A percentile compares a stretch with the other conserved stretches of the same genome.
Evolutionary conservation across 345 rosid genomes (phyloP).

Genomic region (Psidium guajava): DNA sequence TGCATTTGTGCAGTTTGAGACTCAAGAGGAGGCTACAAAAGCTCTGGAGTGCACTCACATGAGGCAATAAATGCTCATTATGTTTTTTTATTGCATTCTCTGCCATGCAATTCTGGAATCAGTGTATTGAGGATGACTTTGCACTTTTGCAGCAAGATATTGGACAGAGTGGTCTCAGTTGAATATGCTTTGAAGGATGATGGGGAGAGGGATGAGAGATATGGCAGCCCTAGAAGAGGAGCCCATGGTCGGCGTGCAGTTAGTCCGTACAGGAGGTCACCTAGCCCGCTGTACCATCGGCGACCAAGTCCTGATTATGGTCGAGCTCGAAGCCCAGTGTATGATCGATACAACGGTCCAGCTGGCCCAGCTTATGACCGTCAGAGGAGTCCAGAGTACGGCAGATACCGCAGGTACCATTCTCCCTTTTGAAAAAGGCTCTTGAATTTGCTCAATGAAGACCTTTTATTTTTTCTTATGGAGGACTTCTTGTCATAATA

Average conservation of each 20-base stretch:
- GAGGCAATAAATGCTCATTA: conserved; percentile 27
- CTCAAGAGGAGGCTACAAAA: conserved; percentile 78
- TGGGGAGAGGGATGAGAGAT: conserved; percentile 51
- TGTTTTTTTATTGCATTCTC: not conserved
- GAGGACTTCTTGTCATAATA: not conserved
- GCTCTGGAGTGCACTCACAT: conserved; percentile 68
- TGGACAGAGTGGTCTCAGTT: conserved; percentile 75
- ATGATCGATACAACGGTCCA: conserved; percentile 56
- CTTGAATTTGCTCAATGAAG: not conserved
- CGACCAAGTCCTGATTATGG: conserved; percentile 83
- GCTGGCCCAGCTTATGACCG: conserved; percentile 37
- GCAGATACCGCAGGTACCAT: conserved; percentile 58
- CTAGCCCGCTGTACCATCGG: conserved; percentile 54
- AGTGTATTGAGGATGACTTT: not conserved
- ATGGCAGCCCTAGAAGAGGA: conserved; percentile 60
- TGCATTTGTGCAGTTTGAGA: conserved; percentile 76
- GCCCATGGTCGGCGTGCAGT: conserved; percentile 18
- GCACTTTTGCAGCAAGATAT: conserved; percentile 47
- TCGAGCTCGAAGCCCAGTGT: conserved; percentile 58
- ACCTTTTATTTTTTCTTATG: not conserved
- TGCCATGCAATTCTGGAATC: not conserved
- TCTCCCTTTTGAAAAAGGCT: not conserved
- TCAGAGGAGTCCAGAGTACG: conserved; percentile 38
- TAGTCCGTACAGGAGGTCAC: conserved; percentile 48
- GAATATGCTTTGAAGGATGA: conserved; percentile 87